Evolutionary conservation across 805 yeast species (phyloP).

Genomic region (Yamadazyma nakazawae): DNA sequence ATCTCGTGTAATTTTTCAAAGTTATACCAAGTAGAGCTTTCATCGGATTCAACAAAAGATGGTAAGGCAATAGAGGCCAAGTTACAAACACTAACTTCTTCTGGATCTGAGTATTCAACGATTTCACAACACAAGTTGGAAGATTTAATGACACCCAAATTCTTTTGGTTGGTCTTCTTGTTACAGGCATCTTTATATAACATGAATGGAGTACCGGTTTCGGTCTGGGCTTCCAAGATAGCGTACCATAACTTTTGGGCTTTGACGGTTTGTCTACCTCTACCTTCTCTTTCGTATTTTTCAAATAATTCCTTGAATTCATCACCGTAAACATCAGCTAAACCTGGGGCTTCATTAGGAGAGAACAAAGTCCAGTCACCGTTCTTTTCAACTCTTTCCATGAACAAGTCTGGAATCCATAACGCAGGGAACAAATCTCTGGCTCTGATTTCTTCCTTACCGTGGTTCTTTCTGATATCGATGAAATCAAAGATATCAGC

Average conservation of each 20-base stretch:
- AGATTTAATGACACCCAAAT: constrained; percentile 57
- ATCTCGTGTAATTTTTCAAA: constrained; percentile 55
- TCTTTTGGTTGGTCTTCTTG: constrained; percentile 56
- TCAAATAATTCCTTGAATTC: constrained; percentile 52
- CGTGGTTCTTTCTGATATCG: constrained; percentile 60
- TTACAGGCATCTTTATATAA: constrained; percentile 62
- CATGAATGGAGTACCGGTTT: constrained; percentile 65
- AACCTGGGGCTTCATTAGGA: constrained; percentile 58
- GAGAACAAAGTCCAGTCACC: constrained; percentile 58
- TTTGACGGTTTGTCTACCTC: constrained; percentile 48
- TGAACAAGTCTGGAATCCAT: constrained; percentile 62
- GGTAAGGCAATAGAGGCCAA: constrained; percentile 60
- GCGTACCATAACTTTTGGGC: constrained; percentile 63
- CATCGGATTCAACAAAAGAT: constrained; percentile 48
- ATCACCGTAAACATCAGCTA: constrained; percentile 52
- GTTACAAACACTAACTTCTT: constrained; percentile 60
- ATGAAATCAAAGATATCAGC: constrained; percentile 56
- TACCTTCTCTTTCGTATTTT: constrained; percentile 49
- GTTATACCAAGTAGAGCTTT: constrained; percentile 45
- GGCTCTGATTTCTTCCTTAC: constrained; percentile 61
- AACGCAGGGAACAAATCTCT: constrained; percentile 61
- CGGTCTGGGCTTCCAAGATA: constrained; percentile 60
- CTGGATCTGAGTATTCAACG: constrained; percentile 57
- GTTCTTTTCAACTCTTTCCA: constrained; percentile 57
- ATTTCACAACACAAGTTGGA: constrained; percentile 63